Evolutionary conservation across 2,329 filamentous ascomycete genomes (phyloP), one percentile per base, ranked within the genome.

Genomic region (Colletotrichum scovillei): DNA sequence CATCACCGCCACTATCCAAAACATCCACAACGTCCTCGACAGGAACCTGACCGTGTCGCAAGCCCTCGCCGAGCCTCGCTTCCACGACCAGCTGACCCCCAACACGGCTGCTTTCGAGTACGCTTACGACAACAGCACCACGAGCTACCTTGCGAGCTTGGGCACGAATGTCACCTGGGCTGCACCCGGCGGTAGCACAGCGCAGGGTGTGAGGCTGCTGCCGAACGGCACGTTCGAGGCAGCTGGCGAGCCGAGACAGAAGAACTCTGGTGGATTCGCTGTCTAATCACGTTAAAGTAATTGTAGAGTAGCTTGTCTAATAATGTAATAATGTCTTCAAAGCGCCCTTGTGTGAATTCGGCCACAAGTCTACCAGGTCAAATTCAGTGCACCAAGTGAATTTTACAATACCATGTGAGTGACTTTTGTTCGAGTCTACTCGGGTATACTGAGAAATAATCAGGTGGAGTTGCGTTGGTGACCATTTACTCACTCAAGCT

Each of bases 1-100:
- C 81, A 96, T 95, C 78, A 97, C 94, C 0, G 86, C 94, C 0
- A 96, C 93, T 0, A 88, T 95, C n/a, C 94, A 97, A 81, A 92
- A 92, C 69, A 84, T 95, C 4, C 91, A 94, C 78, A 88, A 95
- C 77, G 88, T 95, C 0, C 84, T 98, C 0, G 94, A 97, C 76
- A 88, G 89, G 46, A 82, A 83, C 4, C 84, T 94, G 84, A 91
- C 87, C 0, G 85, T 91, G 0, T 81, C 85, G 0, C 86, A 93
- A 62, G 92, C 94, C 0, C 83, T 98, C 0, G 89, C 88, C 0
- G 82, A 89, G 73, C 93, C 94, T 0, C 86, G 95, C 1, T 81
- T 98, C 28, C 95, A 98, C 78, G 94, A 98, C 78, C 95, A 98
- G 84, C 86, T 98, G 6, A 85, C 92, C 4, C 95, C 95, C 0